Percentiles rank a stretch among this genome's conserved stretches.
These are phyloP conservation scores for Colletotrichum sp. DNA, from an alignment of 2,329 filamentous ascomycete genomes.

Conservation along the genomic window DNA sequence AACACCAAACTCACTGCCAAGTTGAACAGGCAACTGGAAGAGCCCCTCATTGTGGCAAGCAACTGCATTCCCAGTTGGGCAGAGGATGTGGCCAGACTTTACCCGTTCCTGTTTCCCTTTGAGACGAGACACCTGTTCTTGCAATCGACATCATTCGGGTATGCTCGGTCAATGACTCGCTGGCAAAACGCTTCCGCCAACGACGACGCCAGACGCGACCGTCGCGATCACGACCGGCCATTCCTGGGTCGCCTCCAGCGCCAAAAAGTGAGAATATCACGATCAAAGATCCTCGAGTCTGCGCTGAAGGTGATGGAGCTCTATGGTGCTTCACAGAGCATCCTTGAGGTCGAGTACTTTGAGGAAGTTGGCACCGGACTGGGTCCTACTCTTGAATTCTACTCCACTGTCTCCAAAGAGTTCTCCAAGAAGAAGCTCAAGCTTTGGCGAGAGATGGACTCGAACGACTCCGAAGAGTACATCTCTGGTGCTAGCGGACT, in stretches of 20 bases:
- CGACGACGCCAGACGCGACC: constrained; percentile 80
- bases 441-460: constrained; percentile 93
- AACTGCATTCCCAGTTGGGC: constrained; percentile 96
- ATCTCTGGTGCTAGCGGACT: constrained; percentile 84
- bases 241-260: constrained; percentile 91
- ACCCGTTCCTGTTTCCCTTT: constrained; percentile 97
- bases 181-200: constrained; percentile 92
- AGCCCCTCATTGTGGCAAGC: constrained; percentile 95
- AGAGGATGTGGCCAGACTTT: constrained; percentile 89
- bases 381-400: constrained; percentile 95
- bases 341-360: constrained; percentile 97
- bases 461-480: constrained; percentile 73
- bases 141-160: constrained; percentile 97
- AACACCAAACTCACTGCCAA: constrained; percentile 99
- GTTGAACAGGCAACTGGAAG: constrained; percentile 93
- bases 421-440: constrained; percentile 97
- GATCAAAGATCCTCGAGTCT: constrained; percentile 93
- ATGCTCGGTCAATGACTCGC: constrained; percentile 93
- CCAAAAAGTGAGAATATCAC: constrained; percentile 97
- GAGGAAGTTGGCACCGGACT: constrained; percentile 97
- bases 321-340: constrained; percentile 94
- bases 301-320: constrained; percentile 99
- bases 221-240: constrained; percentile 81
- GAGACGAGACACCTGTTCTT: constrained; percentile 96
- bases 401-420: constrained; percentile 95